Base-by-base conservation (phyloP, 2,329 filamentous ascomycete genomes). In the Fusarium paranaense region DNA sequence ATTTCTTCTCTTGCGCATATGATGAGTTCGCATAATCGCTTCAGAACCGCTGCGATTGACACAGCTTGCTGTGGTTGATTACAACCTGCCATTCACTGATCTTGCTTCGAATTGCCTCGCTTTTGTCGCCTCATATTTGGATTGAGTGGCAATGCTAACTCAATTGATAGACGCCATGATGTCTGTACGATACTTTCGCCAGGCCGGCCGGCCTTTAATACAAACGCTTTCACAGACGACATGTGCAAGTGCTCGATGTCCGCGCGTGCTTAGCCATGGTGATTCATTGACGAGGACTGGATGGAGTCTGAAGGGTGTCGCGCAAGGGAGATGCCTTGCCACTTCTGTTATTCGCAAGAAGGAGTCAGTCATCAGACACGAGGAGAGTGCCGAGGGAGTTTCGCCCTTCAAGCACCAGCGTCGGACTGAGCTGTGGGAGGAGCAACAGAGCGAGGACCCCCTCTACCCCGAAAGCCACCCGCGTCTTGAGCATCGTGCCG, bases 21-120 rank as follows among this genome's bases (percentile, higher is more conserved):
- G 85, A 86, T 86, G 84, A 85, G 77, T 63, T 80, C 77, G 82
- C 82, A 83, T 81, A 76, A 69, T 83, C 82, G 83, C 83, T 84
- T 85, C 83, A 86, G 85, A 86, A 86, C 85, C 85, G 85, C 85
- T 86, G 85, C 85, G 85, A 84, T 85, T 85, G 83, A 86, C 82
- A 81, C 83, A 81, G 83, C 81, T 82, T 81, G 81, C 82, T 83
- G 83, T 82, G 83, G 50, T 73, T 85, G 85, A 86, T 84, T 80
- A 82, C 65, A 85, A 80, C 76, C 79, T 82, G 83, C 84, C 79
- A 80, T 79, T 78, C 38, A 77, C 84, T 85, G 84, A 85, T 68
- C 62, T 69, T 72, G 64, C 67, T 32, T 62, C 62, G 42, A 58
- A 52, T 67, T 54, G 32, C 62, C 70, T 66, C 30, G 64, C 40